Conservation (phyloP, 2,329 filamentous ascomycete species). For the Diaporthe destruens region DNA sequence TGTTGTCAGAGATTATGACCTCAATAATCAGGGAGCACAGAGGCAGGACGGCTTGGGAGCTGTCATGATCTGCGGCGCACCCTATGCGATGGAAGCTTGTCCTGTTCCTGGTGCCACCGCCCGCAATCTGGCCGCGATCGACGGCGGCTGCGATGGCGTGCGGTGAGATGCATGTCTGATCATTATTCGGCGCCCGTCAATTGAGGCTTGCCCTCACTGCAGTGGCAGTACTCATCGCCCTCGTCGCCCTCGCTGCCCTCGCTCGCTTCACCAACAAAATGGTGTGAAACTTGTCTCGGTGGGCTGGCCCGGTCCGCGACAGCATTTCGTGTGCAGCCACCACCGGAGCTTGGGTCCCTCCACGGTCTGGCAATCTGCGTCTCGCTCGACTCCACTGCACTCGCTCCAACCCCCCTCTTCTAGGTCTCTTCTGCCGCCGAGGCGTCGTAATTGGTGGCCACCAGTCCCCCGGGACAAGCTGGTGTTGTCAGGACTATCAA, state of each 20-base stretch:
- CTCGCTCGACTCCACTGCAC: slow-evolving; percentile 12
- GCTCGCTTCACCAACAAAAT: slow-evolving; percentile 1
- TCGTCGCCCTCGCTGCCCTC: slow-evolving; percentile 1
- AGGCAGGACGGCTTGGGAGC: neutral
- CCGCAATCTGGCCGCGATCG: slow-evolving; percentile 16
- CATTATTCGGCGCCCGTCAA: slow-evolving; percentile 1
- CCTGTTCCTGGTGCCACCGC: slow-evolving; percentile 30
- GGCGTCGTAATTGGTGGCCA: slow-evolving; percentile 20
- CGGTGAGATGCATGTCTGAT: slow-evolving; percentile 12
- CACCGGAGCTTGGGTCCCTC: slow-evolving; percentile 6
- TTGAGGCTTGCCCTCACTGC: neutral
- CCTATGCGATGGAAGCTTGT: slow-evolving; percentile 23
- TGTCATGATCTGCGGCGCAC: slow-evolving; percentile 22
- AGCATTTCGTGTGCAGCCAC: neutral
- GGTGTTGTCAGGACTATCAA: neutral
- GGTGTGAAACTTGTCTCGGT: slow-evolving; percentile 26
- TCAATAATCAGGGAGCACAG: slow-evolving; percentile 26
- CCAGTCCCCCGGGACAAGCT: slow-evolving; percentile 5
- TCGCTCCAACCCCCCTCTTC: slow-evolving; percentile 18
- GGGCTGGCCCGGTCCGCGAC: slow-evolving; percentile 10
- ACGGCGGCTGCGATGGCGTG: slow-evolving; percentile 20
- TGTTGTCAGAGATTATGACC: slow-evolving; percentile 32
- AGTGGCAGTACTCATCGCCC: neutral
- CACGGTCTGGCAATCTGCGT: neutral
- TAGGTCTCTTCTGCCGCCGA: neutral